Evolutionary conservation across 768 basidiomycete genomes (phyloP), one percentile per base, ranked within the genome.

Genomic region (Suillus bovinus): DNA sequence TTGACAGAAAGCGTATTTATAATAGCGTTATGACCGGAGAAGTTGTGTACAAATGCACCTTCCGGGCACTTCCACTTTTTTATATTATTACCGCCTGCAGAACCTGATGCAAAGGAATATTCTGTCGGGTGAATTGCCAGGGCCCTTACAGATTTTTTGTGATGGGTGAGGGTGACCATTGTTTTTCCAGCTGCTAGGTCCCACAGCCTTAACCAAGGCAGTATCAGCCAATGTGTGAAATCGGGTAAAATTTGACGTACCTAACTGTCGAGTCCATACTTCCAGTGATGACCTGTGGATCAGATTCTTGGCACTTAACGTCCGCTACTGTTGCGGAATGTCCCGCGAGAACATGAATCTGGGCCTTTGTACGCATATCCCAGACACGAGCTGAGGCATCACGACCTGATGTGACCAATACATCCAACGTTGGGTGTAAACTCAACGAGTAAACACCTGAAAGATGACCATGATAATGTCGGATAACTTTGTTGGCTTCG

Each of bases 61-160:
- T 98, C 94, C 6, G 97, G 97, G 69, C 94, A 98, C 70, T 96
- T 97, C 96, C 96, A 99, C 75, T 99, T 99, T 73, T 99, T 99
- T 80, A 99, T 98, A 75, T 99, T 99, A 80, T 98, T 98, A 0
- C 96, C 97, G n/a, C 97, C 97, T 0, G 96, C 92, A 29, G 93
- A 95, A 55, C 92, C 97, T 4, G 90, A 91, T 2, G 95, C 97
- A 71, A 99, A 99, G 36, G 90, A 91, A 79, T 95, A 99, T 70
- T 99, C 97, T 5, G 93, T 94, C 1, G 96, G 96, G 72, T 98
- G 96, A 60, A 99, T 88, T 5, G 96, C 91, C 54, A 99, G 82
- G 0, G 96, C 87, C 61, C 97, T 88, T 2, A 99, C 94, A 16
- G 92, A 94, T 76, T 99, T 99, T 78, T 99, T 99, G 82, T 99